Conservation (phyloP, 306 rosid species). For the Nissolia schottii region DNA sequence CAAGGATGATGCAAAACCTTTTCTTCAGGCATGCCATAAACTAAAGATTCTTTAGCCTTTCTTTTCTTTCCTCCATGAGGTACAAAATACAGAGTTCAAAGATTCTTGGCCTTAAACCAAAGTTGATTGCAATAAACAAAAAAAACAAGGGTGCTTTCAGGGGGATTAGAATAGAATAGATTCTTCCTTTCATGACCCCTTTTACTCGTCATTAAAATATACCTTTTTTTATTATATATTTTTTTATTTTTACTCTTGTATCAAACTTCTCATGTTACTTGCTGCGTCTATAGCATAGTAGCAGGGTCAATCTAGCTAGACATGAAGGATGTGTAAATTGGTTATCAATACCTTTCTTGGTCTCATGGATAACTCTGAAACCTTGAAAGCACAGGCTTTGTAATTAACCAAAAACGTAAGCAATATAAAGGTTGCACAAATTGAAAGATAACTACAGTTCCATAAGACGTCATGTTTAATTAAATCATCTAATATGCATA, state of each 20-base stretch:
- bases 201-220: conserved; percentile 45
- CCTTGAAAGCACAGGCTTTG: not conserved
- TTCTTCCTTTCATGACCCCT: conserved; percentile 68
- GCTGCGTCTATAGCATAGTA: not conserved
- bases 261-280: conserved; percentile 11
- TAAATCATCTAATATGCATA: too few relatives aligned
- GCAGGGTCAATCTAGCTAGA: conserved; percentile 8
- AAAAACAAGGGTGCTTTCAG: conserved; percentile 21
- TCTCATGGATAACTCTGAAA: conserved; percentile 18
- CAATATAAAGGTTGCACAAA: not conserved
- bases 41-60: conserved; percentile 46
- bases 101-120: conserved; percentile 65
- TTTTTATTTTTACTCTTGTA: conserved; percentile 11
- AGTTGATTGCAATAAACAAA: conserved; percentile 24
- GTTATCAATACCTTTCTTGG: conserved; percentile 42
- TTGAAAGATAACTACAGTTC: not conserved
- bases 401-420: too few relatives aligned
- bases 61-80: too few relatives aligned
- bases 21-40: conserved; percentile 44
- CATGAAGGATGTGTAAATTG: not conserved
- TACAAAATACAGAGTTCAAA: too few relatives aligned
- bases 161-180: conserved; percentile 60
- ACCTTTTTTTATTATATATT: conserved; percentile 35
- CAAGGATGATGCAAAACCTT: conserved; percentile 46
- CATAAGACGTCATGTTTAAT: too few relatives aligned